Percentiles rank a stretch among this genome's conserved stretches.
Evolutionary conservation across 345 rosid species (phyloP).

Genomic region (Hibiscus tridactylites): DNA sequence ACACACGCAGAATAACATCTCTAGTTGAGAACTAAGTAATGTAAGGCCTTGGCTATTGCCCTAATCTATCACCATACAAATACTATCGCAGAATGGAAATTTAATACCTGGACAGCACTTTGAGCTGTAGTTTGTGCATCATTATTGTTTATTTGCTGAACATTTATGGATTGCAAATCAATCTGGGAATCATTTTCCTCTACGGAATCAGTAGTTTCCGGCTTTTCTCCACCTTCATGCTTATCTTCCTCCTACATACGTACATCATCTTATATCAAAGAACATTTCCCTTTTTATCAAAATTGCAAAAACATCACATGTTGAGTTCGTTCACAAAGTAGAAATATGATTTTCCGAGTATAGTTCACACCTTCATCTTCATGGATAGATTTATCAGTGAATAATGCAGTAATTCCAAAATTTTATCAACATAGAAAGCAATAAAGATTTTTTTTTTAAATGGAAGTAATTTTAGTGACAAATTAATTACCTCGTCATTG

Average conservation of each 20-base stretch:
- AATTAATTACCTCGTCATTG: slow-evolving; percentile 49
- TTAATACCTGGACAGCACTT: slow-evolving; percentile 45
- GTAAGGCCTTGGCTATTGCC: neutral
- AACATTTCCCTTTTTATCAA: neutral
- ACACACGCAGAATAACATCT: neutral
- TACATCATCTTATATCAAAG: neutral
- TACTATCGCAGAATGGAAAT: slow-evolving; percentile 1
- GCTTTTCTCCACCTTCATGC: slow-evolving; percentile 37
- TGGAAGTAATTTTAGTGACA: neutral
- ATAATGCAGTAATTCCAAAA: neutral
- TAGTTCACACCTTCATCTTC: neutral
- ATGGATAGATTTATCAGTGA: neutral
- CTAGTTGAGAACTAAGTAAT: neutral
- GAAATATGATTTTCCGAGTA: neutral
- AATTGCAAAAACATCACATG: neutral
- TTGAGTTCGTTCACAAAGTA: neutral
- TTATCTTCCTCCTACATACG: slow-evolving; percentile 36
- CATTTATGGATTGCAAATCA: slow-evolving; percentile 33
- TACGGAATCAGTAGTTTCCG: slow-evolving; percentile 25
- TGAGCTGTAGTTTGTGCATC: slow-evolving; percentile 34
- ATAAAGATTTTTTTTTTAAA: neutral
- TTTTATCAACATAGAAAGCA: neutral
- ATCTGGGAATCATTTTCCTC: slow-evolving; percentile 27
- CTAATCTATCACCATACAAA: neutral
- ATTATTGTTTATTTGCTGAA: slow-evolving; percentile 24